A percentile compares a stretch with the other conserved stretches of the same genome.
phyloP scores from a whole-genome alignment of 2,329 filamentous ascomycete genomes.

The Sphaerulina vaccinii region DNA sequence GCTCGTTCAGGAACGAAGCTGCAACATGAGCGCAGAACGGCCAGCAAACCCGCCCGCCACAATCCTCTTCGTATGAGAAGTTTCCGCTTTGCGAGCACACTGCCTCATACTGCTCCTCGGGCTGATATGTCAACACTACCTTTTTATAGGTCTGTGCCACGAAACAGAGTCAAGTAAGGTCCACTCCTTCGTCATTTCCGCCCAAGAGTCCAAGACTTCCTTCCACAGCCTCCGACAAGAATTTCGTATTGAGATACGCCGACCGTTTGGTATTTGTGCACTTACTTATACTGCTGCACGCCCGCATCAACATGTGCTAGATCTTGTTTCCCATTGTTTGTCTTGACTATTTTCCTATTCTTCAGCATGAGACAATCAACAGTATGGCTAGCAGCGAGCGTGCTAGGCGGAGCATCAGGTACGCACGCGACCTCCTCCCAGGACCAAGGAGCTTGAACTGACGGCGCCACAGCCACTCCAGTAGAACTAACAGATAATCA shows the following conservation, averaged over 20 bases:
- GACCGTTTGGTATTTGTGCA: not conserved
- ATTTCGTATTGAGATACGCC: not conserved
- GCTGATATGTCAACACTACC: no score
- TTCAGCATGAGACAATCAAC: not conserved
- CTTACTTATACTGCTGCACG: not conserved
- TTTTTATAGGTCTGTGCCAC: conserved; percentile 1
- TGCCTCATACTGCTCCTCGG: no score
- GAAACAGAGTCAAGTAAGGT: not conserved
- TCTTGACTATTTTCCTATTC: not conserved
- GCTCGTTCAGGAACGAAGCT: no score
- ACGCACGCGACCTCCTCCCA: not conserved
- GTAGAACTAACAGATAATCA: conserved; percentile 4
- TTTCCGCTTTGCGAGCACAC: no score
- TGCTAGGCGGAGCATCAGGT: not conserved
- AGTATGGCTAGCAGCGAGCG: not conserved
- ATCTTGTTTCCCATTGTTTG: not conserved
- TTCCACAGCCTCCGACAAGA: not conserved
- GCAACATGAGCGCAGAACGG: no score
- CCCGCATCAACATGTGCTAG: not conserved
- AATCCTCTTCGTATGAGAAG: no score
- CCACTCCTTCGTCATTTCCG: not conserved
- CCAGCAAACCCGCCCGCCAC: no score
- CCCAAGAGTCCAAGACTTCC: not conserved
- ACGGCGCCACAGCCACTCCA: conserved; percentile 2
- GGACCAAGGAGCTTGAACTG: not conserved